Conservation (phyloP, 148 eudicot species). For the Mesembryanthemum crystallinum region DNA sequence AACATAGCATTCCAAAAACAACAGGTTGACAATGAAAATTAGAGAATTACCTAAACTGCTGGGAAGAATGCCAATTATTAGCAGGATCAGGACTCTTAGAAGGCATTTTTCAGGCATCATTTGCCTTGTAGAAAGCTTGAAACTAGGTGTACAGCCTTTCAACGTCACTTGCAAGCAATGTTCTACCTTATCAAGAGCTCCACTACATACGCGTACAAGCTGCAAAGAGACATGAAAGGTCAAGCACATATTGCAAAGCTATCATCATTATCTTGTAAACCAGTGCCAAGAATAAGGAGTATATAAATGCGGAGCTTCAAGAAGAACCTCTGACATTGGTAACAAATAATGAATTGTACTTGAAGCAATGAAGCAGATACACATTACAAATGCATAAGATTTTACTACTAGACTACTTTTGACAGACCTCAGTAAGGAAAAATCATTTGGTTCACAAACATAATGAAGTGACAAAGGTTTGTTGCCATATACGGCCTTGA, state of each 20-base stretch:
- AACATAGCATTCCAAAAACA: neutral
- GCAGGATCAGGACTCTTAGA: slow-evolving; percentile 34
- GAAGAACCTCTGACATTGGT: neutral
- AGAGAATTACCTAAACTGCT: slow-evolving; percentile 30
- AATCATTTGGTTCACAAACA: neutral
- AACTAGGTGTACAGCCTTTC: neutral
- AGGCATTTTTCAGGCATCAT: slow-evolving; percentile 41
- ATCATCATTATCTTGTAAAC: neutral
- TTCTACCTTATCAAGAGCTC: slow-evolving; percentile 1
- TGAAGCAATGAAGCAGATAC: neutral
- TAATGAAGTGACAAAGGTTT: neutral
- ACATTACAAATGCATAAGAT: neutral
- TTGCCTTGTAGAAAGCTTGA: slow-evolving; percentile 3
- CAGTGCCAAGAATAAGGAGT: neutral
- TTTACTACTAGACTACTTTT: neutral
- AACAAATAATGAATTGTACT: neutral
- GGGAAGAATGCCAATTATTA: slow-evolving; percentile 28
- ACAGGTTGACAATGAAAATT: neutral
- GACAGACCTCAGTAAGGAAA: neutral
- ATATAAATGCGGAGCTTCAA: neutral
- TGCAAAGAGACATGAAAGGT: slow-evolving; percentile 13
- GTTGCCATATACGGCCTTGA: neutral
- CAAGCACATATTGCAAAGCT: neutral
- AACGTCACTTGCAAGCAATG: neutral
- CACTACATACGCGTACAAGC: neutral